These are phyloP conservation scores for Zasmidium angulare DNA, from an alignment of 2,329 filamentous ascomycete species.

Conservation along the genomic window DNA sequence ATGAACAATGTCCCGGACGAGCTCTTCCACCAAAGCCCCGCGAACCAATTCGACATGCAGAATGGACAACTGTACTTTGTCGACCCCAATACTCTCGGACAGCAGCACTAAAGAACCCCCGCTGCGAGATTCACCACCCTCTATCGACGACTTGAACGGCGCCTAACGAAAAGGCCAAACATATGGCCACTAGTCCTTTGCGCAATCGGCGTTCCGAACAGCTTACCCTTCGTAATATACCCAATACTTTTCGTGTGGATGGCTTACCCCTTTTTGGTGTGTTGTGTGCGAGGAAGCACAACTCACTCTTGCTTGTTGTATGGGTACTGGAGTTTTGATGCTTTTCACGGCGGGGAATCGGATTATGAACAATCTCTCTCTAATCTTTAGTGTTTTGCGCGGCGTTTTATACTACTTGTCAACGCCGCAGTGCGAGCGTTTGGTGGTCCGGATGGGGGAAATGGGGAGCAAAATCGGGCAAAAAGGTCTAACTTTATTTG, in stretches of 20 bases:
- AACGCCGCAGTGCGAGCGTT: slow-evolving; percentile 9
- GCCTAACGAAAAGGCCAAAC: slow-evolving; percentile 15
- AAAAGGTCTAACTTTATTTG: not conserved
- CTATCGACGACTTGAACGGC: slow-evolving; percentile 19
- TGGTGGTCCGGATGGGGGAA: not conserved
- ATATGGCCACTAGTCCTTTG: slow-evolving; percentile 9
- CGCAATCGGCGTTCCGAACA: slow-evolving; percentile 18
- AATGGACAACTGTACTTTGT: slow-evolving; percentile 49
- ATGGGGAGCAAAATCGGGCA: not conserved
- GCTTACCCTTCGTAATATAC: slow-evolving; percentile 25
- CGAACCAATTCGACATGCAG: slow-evolving; percentile 45
- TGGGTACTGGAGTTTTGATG: not conserved
- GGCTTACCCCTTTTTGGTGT: slow-evolving; percentile 14
- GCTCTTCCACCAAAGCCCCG: slow-evolving; percentile 34
- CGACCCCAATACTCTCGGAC: slow-evolving; percentile 41
- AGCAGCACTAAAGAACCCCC: slow-evolving; percentile 23
- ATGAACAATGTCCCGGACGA: slow-evolving; percentile 35
- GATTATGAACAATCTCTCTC: slow-evolving; percentile 3
- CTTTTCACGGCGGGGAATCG: not conserved
- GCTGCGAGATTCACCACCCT: slow-evolving; percentile 10
- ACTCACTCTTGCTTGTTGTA: not conserved
- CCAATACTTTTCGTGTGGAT: slow-evolving; percentile 26
- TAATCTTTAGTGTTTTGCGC: slow-evolving; percentile 6
- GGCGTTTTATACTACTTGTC: not conserved
- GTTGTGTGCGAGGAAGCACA: slow-evolving; percentile 1